Percentiles rank a stretch among this genome's conserved stretches.
phyloP scores from a whole-genome alignment of 192 early-diverging fungal genomes.

The Entomortierella parvispora region DNA sequence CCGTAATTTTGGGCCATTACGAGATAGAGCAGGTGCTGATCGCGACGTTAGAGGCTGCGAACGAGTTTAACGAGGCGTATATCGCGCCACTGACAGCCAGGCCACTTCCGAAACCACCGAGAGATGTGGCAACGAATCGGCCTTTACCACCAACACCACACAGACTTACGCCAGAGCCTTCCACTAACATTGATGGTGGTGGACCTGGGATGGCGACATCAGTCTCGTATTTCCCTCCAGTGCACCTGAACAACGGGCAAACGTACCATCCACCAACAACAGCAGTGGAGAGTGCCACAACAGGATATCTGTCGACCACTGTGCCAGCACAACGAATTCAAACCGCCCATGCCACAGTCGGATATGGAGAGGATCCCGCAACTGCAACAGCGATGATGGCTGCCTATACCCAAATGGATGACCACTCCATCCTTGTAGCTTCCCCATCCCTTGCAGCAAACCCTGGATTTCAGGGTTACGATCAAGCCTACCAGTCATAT shows the following conservation, averaged over 20 bases:
- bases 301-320: background rate
- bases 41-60: slow-evolving; percentile 12
- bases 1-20: slow-evolving; percentile 6
- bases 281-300: background rate
- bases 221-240: background rate
- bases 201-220: background rate
- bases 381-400: too few species aligned
- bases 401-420: too few species aligned
- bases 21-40: slow-evolving; percentile 28
- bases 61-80: slow-evolving; percentile 13
- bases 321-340: slow-evolving; percentile 4
- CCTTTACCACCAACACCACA: slow-evolving; percentile 38
- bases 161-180: background rate
- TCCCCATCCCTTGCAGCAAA: too few species aligned
- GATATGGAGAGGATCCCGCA: background rate
- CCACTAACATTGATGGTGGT: too few species aligned
- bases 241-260: background rate
- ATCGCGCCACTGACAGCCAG: background rate
- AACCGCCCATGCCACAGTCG: slow-evolving; percentile 8
- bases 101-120: slow-evolving; percentile 4
- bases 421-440: too few species aligned
- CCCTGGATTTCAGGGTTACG: background rate
- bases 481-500: slow-evolving; percentile 1
- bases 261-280: background rate
- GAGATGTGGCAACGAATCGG: background rate